A percentile compares a stretch with the other conserved stretches of the same genome.
Evolutionary conservation across 1,284 basidiomycete genomes (phyloP).

Genomic region (Meira miltonrushii): DNA sequence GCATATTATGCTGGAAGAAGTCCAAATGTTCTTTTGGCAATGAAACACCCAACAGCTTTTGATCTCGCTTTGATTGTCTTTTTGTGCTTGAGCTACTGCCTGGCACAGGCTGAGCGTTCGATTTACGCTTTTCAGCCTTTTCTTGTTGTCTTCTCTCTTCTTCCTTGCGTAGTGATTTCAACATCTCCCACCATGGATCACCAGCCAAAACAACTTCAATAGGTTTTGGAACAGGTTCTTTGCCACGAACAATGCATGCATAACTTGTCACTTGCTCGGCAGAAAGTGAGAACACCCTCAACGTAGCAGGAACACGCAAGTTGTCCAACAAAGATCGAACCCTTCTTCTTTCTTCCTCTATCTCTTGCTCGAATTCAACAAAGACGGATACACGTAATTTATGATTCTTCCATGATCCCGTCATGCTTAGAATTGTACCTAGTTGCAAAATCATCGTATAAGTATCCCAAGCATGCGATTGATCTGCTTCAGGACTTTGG

Average conservation of each 20-base stretch:
- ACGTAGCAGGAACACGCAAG: conserved; percentile 45
- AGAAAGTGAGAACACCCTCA: conserved; percentile 48
- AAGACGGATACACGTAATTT: conserved; percentile 50
- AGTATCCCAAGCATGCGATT: conserved; percentile 47
- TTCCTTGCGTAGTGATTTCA: conserved; percentile 42
- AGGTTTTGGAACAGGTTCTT: conserved; percentile 23
- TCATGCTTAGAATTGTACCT: conserved; percentile 50
- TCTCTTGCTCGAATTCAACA: conserved; percentile 45
- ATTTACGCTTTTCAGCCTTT: conserved; percentile 29
- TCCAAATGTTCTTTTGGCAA: conserved; percentile 48
- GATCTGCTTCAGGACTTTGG: conserved; percentile 34
- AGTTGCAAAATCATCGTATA: conserved; percentile 52
- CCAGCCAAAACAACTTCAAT: conserved; percentile 33
- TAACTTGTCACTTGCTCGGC: conserved; percentile 38
- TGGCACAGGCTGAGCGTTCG: conserved; percentile 11
- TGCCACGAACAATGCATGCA: conserved; percentile 44
- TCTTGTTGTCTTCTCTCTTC: conserved; percentile 32
- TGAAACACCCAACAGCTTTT: conserved; percentile 31
- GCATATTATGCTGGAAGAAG: conserved; percentile 49
- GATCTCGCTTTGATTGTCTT: conserved; percentile 32
- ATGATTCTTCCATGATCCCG: conserved; percentile 48
- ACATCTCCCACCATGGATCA: conserved; percentile 49
- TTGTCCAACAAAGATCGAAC: conserved; percentile 48
- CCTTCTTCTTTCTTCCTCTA: conserved; percentile 38
- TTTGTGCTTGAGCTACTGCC: conserved; percentile 11